A percentile compares a stretch with the other conserved stretches of the same genome.
Conservation (phyloP, 2,329 filamentous ascomycete genomes). For the Cadophora luteo-olivacea region DNA sequence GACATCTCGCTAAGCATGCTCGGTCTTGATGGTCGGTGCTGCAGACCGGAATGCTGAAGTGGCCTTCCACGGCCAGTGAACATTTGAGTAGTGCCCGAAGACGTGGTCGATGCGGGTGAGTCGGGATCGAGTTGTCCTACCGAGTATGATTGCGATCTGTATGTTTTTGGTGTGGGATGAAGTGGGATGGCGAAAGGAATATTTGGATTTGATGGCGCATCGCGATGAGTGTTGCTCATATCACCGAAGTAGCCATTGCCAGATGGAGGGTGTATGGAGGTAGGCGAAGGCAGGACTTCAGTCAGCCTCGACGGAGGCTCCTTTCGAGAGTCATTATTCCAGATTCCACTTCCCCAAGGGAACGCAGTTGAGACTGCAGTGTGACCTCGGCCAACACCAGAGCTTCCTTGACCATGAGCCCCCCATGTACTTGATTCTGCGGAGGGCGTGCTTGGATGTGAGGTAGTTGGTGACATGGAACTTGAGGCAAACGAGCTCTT, state of each 20-base stretch:
- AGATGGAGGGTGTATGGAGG: slow-evolving; percentile 59
- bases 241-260: slow-evolving; percentile 53
- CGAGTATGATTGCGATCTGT: slow-evolving; percentile 95
- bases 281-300: slow-evolving; percentile 78
- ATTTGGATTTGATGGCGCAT: slow-evolving; percentile 63
- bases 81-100: slow-evolving; percentile 33
- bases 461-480: slow-evolving; percentile 79
- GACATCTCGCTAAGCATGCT: slow-evolving; percentile 79
- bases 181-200: slow-evolving; percentile 88
- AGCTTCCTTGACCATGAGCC: slow-evolving; percentile 53
- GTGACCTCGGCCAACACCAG: slow-evolving; percentile 51
- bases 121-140: slow-evolving; percentile 88
- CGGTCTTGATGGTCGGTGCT: slow-evolving; percentile 81
- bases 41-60: slow-evolving; percentile 70
- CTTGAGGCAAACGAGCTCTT: slow-evolving; percentile 79
- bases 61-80: slow-evolving; percentile 44
- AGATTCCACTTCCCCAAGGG: slow-evolving; percentile 81
- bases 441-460: slow-evolving; percentile 81
- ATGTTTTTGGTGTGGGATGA: slow-evolving; percentile 89
- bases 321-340: slow-evolving; percentile 77
- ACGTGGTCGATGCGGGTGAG: slow-evolving; percentile 38
- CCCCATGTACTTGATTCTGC: slow-evolving; percentile 68
- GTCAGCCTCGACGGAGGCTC: slow-evolving; percentile 76
- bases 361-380: slow-evolving; percentile 57
- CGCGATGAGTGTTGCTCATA: slow-evolving; percentile 55